Base-by-base conservation (phyloP, 2,329 filamentous ascomycete species). In the Epichloe gansuensis region DNA sequence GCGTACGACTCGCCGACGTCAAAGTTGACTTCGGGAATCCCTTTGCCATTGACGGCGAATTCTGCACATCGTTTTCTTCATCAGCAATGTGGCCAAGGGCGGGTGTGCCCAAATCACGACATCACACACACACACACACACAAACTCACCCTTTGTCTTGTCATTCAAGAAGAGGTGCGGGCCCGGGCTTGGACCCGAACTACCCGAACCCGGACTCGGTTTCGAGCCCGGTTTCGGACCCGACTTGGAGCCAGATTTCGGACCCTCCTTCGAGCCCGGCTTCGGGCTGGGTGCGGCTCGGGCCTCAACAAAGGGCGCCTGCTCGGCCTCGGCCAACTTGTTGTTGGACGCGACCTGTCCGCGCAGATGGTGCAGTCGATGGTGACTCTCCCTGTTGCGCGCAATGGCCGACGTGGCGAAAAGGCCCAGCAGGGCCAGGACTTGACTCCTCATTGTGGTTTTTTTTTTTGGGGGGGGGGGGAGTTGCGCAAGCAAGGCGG, bases 11-110 rank as follows among this genome's bases (percentile, higher is more conserved):
- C 77, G 52, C 74, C 73, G 48, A 83, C 69, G 54, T 86, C 81
- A 57, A 82, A 86, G 48, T 75, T 64, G 3, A 86, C 80, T 15
- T 84, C 78, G 2, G 83, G 83, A 51, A 86, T 73, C 1, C 68
- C 72, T 1, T 71, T 74, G 34, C 82, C 78, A 61, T 85, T 77
- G 50, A 84, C 76, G 42, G 71, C 73, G 56, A 78, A 84, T 54
- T 74, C 80, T 70, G 31, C 66, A 25, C 66, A 2, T 31, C 8
- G 8, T 31, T 31, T 31, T 9, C 4, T 31, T 31, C 27, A 31
- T 31, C 1, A 31, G 27, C 8, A 31, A 31, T 4, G 27, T 31
- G 8, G 27, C 27, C 27, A 31, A 31, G 27, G 27, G 27, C 1
- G 9, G 27, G 3, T 8, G 8, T 31, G 27, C 27, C 27, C 8